phyloP scores from a whole-genome alignment of 208 protist genomes.

The Leishmania tropica region DNA sequence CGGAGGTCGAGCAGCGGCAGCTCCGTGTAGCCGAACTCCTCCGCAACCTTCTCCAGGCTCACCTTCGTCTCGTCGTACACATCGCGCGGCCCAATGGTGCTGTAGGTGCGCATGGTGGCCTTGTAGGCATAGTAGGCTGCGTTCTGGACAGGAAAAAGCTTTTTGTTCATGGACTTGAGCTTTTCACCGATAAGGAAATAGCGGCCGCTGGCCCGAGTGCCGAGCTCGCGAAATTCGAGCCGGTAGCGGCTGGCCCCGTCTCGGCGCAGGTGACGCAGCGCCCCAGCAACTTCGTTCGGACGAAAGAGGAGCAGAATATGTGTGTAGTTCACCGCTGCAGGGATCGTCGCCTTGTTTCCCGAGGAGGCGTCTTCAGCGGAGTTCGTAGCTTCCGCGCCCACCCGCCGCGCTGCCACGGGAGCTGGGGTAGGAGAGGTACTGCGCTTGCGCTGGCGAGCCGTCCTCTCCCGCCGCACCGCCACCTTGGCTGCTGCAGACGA shows the following conservation, averaged over 20 bases:
- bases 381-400: not conserved
- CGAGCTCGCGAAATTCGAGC: slow-evolving; percentile 22
- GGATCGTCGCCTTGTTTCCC: not conserved
- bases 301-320: slow-evolving; percentile 63
- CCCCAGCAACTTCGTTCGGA: slow-evolving; percentile 54
- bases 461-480: slow-evolving; percentile 23
- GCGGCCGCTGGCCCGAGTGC: slow-evolving; percentile 21
- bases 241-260: slow-evolving; percentile 30
- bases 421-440: slow-evolving; percentile 31
- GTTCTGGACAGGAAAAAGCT: slow-evolving; percentile 66
- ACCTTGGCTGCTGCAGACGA: not conserved
- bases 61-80: slow-evolving; percentile 65
- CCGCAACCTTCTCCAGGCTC: slow-evolving; percentile 51
- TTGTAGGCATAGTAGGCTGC: slow-evolving; percentile 66
- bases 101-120: slow-evolving; percentile 70
- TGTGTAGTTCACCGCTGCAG: slow-evolving; percentile 33
- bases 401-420: not conserved
- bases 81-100: slow-evolving; percentile 50
- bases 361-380: not conserved
- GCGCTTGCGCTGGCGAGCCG: slow-evolving; percentile 37
- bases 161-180: slow-evolving; percentile 60
- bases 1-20: slow-evolving; percentile 75
- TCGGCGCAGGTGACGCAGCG: slow-evolving; percentile 35
- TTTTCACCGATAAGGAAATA: slow-evolving; percentile 58
- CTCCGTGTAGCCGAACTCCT: slow-evolving; percentile 77